Evolutionary conservation across 441 rosid genomes (phyloP), one percentile per base, ranked within the genome.

Genomic region (Arabidopsis hybrid): DNA sequence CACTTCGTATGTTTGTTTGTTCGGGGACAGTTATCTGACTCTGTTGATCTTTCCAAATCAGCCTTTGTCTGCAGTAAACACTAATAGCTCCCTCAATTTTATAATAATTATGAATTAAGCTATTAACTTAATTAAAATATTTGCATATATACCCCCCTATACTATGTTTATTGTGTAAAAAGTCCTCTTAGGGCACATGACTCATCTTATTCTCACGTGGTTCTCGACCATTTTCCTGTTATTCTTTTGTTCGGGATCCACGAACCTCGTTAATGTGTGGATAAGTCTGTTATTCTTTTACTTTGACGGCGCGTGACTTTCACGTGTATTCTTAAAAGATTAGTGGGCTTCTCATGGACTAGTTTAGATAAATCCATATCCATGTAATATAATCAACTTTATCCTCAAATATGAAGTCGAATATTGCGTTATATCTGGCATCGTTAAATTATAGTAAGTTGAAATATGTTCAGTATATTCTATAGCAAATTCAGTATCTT

Each of bases 281-380:
- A 21, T 21, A 21, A 49, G 45, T 38, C 32, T 39, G 45, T 26
- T 73, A 26, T 13, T 72, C 52, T 53, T 52, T 64, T 13, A 46
- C 50, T 43, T 29, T 38, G 59, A 13, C 67, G 52, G 67, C 53
- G 67, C 67, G 78, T 74, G 78, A 66, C 45, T 59, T 36, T 73
- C 66, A 65, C 66, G 31, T 56, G 52, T 65, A 7, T 46, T 12
- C n/a, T 29, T 6, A 0, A 14, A 31, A 21, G 26, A 21, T 21
- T 21, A 21, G 26, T 21, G 26, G 26, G 26, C 26, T 21, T 21
- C 26, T 21, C 26, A 21, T 21, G 26, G 26, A 21, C 26, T 21
- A 21, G 26, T 21, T 21, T 21, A 21, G 32, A 31, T 31, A 31
- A 31, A 4, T 31, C 32, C 32, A 31, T 31, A 39, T 56, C 64